These are phyloP conservation scores for Rugonectria rugulosa DNA, from an alignment of 2,329 filamentous ascomycete species.

Conservation along the genomic window DNA sequence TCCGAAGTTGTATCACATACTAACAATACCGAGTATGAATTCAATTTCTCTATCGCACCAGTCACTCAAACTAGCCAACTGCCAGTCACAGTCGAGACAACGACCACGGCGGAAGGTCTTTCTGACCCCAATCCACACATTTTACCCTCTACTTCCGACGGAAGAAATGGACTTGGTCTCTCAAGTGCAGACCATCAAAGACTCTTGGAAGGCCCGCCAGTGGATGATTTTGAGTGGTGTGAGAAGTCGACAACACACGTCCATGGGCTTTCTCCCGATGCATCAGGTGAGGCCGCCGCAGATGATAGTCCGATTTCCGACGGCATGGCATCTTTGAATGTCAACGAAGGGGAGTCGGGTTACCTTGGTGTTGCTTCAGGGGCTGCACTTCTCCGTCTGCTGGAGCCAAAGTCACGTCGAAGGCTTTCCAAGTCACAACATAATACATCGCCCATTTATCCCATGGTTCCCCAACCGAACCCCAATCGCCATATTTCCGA, in stretches of 20 bases:
- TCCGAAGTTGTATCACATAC: neutral
- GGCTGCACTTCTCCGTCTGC: constrained; percentile 51
- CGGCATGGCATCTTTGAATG: constrained; percentile 48
- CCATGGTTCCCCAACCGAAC: constrained; percentile 41
- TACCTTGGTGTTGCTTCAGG: constrained; percentile 56
- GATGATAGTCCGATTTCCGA: constrained; percentile 44
- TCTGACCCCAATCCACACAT: neutral
- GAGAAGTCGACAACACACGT: constrained; percentile 42
- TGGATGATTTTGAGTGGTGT: constrained; percentile 49
- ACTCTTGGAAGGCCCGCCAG: constrained; percentile 43
- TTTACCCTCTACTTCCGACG: neutral
- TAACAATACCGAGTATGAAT: constrained; percentile 10
- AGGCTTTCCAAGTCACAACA: constrained; percentile 30
- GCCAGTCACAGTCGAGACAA: neutral
- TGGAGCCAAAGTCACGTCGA: constrained; percentile 42
- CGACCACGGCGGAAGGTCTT: neutral
- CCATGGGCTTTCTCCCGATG: constrained; percentile 37
- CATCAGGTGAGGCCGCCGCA: constrained; percentile 21
- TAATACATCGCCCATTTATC: constrained; percentile 8
- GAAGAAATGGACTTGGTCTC: constrained; percentile 7
- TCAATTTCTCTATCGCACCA: constrained; percentile 25
- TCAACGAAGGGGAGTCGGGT: constrained; percentile 48
- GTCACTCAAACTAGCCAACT: neutral
- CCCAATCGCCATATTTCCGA: constrained; percentile 43
- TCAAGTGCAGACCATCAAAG: constrained; percentile 28